Base-by-base conservation (phyloP, 2,329 filamentous ascomycete species). In the Emergomyces africanus region DNA sequence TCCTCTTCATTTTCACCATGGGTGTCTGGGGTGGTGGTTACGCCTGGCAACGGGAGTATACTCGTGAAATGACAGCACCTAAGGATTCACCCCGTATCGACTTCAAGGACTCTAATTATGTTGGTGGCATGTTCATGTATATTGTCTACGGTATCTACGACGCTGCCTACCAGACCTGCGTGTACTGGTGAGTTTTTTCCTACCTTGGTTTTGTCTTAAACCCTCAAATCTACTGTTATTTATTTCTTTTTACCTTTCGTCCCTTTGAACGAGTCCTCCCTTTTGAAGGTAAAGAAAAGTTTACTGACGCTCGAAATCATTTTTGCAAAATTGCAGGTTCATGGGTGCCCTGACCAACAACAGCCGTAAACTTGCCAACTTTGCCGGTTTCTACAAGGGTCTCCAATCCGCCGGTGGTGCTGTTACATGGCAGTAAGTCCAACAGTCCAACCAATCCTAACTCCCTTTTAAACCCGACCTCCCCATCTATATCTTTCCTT, bases 271-370 rank as follows among this genome's bases (percentile, higher is more conserved):
- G 6, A 30, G 30, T 30, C 6, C 30, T 30, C 14, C 30, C 9
- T 41, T 37, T 28, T 50, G 25, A 9, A 9, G 3, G 30, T 5
- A 49, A 41, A 57, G 55, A 51, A 60, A 18, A 10, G 33, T 4
- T 42, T 57, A 25, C 49, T 50, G 28, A 50, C 14, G 1, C 14
- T 5, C 14, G 14, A 15, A 48, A 28, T 46, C 20, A 12, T 12
- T n/a, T 51, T 15, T n/a, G n/a, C 18, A 8, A 44, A 44, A 8
- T 23, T 44, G 8, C 61, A 87, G 85, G 86, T 91, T 87, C 77
- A 96, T 97, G 87, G 92, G 92, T 56, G 83, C 91, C 8, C 80
- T 96, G 49, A 91, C 89, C 70, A 97, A 97, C 82, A 95, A 92
- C 63, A 84, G 88, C 61, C 89, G 91, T 72, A 92, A 90, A 73